Evolutionary conservation across 139 green algal genomes (phyloP).

Genomic region (Tetradesmus lagerheimii): DNA sequence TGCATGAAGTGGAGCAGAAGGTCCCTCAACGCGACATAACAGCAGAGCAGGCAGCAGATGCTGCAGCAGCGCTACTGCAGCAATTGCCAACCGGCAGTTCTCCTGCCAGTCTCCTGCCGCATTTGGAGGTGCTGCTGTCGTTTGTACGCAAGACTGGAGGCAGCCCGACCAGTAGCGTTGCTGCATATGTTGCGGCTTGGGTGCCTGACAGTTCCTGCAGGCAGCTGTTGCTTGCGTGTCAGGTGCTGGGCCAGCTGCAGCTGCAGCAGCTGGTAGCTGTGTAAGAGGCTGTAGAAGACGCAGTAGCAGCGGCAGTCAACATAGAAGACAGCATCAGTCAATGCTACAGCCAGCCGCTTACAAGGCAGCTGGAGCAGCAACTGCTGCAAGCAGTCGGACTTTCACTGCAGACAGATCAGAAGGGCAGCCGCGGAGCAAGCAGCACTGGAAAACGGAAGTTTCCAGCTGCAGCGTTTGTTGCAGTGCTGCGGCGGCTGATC

Average conservation of each 20-base stretch:
- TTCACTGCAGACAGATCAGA: background rate
- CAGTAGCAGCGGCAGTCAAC: background rate
- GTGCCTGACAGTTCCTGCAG: background rate
- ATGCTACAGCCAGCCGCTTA: background rate
- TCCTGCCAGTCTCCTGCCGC: background rate
- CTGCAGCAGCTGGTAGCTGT: conserved; percentile 7
- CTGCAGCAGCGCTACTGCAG: background rate
- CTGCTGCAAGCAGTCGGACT: background rate
- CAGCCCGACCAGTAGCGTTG: background rate
- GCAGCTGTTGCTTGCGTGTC: background rate
- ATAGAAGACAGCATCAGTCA: conserved; percentile 10
- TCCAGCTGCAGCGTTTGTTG: background rate
- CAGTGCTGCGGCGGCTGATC: background rate
- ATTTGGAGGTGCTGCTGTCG: conserved; percentile 28
- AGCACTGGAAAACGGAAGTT: background rate
- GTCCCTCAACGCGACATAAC: conserved; percentile 6
- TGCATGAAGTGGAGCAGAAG: background rate
- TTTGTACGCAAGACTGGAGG: conserved; percentile 16
- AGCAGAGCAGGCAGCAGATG: background rate
- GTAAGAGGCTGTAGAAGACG: background rate
- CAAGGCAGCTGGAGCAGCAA: background rate
- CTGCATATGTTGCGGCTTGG: conserved; percentile 2
- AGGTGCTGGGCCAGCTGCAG: background rate
- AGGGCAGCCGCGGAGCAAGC: background rate
- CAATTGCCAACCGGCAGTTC: background rate